Percentiles rank a stretch among this genome's conserved stretches.
Evolutionary conservation across 192 early-diverging fungal genomes (phyloP).

Genomic region (Glomus cerebriforme): DNA sequence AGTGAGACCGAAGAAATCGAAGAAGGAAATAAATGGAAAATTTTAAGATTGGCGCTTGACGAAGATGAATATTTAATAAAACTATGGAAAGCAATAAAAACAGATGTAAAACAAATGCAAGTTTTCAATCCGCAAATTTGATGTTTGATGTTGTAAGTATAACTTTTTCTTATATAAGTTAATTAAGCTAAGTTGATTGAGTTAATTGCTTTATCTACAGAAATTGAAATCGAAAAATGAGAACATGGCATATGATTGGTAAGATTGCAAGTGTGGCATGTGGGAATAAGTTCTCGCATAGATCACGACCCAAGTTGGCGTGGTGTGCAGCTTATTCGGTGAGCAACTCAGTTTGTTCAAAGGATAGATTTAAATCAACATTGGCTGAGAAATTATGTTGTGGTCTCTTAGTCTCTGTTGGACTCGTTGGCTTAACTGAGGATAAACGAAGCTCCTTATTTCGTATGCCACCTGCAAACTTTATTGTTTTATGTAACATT

Average conservation of each 20-base stretch:
- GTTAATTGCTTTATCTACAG: not conserved
- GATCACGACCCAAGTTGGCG: not conserved
- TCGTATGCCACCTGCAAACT: no score
- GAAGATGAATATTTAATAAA: not conserved
- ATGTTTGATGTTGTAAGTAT: conserved; percentile 22
- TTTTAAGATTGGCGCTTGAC: not conserved
- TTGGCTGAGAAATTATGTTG: no score
- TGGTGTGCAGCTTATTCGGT: conserved; percentile 9
- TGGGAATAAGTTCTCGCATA: conserved; percentile 22
- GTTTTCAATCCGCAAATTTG: conserved; percentile 10
- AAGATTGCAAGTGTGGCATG: not conserved
- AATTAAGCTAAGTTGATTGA: no score
- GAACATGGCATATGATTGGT: not conserved
- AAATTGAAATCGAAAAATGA: not conserved
- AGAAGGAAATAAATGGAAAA: conserved; percentile 1
- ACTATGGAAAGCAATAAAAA: not conserved
- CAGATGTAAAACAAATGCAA: conserved; percentile 3
- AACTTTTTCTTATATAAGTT: no score
- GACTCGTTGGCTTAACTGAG: no score
- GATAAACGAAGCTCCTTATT: no score
- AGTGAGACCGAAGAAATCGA: conserved; percentile 11
- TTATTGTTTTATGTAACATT: no score
- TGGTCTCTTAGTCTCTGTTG: no score
- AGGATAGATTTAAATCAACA: conserved; percentile 17
- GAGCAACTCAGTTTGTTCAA: not conserved